Percentiles rank a stretch among this genome's conserved stretches.
Conservation (phyloP, 305 asterid species). For the Vinca major region DNA sequence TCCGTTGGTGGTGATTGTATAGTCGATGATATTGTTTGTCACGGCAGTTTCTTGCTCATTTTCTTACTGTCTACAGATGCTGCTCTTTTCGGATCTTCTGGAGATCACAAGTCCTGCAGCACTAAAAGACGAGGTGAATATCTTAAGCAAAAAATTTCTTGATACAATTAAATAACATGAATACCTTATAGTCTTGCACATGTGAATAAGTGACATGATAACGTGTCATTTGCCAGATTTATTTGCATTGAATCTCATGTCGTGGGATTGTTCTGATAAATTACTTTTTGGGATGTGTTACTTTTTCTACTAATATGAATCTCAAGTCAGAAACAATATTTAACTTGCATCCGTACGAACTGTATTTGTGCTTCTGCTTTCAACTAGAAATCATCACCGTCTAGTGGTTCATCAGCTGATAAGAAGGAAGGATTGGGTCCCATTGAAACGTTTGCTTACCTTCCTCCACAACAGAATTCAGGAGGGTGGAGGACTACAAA, state of each 20-base stretch:
- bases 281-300: not conserved
- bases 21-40: not conserved
- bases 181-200: not conserved
- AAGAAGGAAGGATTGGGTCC: conserved; percentile 9
- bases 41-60: conserved; percentile 4
- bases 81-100: conserved; percentile 50
- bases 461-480: conserved; percentile 42
- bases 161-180: not conserved
- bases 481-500: conserved; percentile 73
- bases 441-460: conserved; percentile 33
- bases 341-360: not conserved
- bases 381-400: conserved; percentile 39
- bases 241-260: not conserved
- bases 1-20: not conserved
- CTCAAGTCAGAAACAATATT: not conserved
- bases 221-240: not conserved
- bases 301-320: too few relatives aligned
- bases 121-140: conserved; percentile 37
- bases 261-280: not conserved
- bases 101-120: conserved; percentile 36
- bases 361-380: conserved; percentile 1
- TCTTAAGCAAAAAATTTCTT: not conserved
- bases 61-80: conserved; percentile 26
- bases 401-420: conserved; percentile 17
- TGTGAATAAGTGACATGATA: not conserved